phyloP scores from a whole-genome alignment of 2,329 filamentous ascomycete genomes.

The Trichoderma sp. region DNA sequence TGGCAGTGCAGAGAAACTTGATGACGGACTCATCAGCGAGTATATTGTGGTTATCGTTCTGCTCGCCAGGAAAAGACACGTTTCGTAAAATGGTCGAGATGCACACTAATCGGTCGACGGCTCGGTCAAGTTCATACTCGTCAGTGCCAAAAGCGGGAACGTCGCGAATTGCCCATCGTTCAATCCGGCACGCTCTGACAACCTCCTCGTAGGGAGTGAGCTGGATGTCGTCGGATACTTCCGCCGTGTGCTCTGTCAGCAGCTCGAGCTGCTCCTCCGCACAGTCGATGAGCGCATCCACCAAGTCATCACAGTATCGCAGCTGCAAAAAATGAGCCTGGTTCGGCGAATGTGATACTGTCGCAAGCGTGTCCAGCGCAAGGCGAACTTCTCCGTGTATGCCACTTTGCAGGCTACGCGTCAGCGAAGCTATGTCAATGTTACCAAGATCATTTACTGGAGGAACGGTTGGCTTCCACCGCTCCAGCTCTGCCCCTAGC shows the following conservation, averaged over 20 bases:
- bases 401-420: slow-evolving; percentile 83
- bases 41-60: slow-evolving; percentile 63
- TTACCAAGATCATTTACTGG: slow-evolving; percentile 73
- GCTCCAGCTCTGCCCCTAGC: slow-evolving; percentile 63
- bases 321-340: slow-evolving; percentile 65
- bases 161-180: slow-evolving; percentile 69
- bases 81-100: slow-evolving; percentile 92
- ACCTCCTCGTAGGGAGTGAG: slow-evolving; percentile 86
- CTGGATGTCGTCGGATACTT: slow-evolving; percentile 82
- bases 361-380: slow-evolving; percentile 78
- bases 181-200: slow-evolving; percentile 70
- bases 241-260: slow-evolving; percentile 77
- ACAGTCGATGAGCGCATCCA: slow-evolving; percentile 85
- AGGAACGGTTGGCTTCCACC: slow-evolving; percentile 72
- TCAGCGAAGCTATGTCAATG: slow-evolving; percentile 87
- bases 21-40: slow-evolving; percentile 76
- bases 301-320: slow-evolving; percentile 76
- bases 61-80: slow-evolving; percentile 70
- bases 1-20: slow-evolving; percentile 77
- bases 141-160: slow-evolving; percentile 69
- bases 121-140: slow-evolving; percentile 79
- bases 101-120: slow-evolving; percentile 82
- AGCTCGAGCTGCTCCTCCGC: slow-evolving; percentile 84
- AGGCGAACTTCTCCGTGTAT: slow-evolving; percentile 86
- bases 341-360: slow-evolving; percentile 59